These are phyloP conservation scores for Apiotrichum mycotoxinovorans DNA, from an alignment of 1,284 basidiomycete species.

Conservation along the genomic window DNA sequence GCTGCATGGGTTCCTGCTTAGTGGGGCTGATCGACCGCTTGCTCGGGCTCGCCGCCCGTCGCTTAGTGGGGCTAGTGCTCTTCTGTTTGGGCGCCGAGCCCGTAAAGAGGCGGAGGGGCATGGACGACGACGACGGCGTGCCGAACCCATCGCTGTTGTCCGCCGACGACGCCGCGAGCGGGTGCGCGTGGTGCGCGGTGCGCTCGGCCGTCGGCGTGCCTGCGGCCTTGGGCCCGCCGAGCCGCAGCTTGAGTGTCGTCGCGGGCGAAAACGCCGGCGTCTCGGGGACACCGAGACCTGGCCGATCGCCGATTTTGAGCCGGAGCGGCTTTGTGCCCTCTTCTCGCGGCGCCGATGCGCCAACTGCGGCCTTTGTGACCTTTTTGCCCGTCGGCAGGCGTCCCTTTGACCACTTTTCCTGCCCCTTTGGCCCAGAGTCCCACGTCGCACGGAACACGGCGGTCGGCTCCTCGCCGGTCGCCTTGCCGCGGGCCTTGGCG, in stretches of 20 bases:
- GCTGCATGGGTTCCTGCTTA: constrained; percentile 14
- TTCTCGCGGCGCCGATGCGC: constrained; percentile 28
- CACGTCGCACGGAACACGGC: constrained; percentile 35
- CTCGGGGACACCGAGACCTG: neutral
- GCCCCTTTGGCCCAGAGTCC: constrained; percentile 36
- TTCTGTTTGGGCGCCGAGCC: neutral
- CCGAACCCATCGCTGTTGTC: neutral
- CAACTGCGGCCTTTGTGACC: constrained; percentile 31
- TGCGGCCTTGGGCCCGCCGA: constrained; percentile 8
- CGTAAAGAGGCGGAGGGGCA: neutral
- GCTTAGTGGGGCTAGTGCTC: neutral
- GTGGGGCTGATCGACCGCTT: constrained; percentile 10
- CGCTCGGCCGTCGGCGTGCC: neutral
- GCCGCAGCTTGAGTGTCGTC: constrained; percentile 11
- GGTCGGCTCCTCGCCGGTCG: constrained; percentile 20
- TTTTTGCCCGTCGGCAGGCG: constrained; percentile 37
- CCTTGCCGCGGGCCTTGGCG: constrained; percentile 36
- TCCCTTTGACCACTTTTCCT: constrained; percentile 29
- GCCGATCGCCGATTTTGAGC: constrained; percentile 13
- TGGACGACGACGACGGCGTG: neutral
- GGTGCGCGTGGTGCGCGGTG: neutral
- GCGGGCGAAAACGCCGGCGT: constrained; percentile 7
- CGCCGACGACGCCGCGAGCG: neutral
- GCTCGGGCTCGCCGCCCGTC: neutral
- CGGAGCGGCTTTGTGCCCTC: constrained; percentile 15